phyloP scores from a whole-genome alignment of 352 stramenopile species.

The Globisporangium canariense region DNA sequence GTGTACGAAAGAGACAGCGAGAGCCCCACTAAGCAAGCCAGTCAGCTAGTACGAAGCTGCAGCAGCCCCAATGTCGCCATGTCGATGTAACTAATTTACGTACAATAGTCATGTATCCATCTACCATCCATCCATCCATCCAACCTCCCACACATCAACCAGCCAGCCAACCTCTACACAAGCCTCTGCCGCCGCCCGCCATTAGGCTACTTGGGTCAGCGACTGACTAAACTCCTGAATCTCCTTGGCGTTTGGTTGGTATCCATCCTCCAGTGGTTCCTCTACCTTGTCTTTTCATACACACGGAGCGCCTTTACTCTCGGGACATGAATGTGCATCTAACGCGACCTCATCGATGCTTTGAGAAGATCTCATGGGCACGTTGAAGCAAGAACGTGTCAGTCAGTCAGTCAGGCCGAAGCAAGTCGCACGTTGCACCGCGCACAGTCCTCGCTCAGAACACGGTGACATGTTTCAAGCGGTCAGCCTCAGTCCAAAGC shows the following conservation, averaged over 20 bases:
- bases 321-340: neutral
- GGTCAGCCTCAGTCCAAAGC: too few species aligned
- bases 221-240: neutral
- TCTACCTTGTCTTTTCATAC: too few species aligned
- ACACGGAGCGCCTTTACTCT: neutral
- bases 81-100: conserved; percentile 7
- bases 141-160: too few species aligned
- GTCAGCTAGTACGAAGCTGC: neutral
- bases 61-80: neutral
- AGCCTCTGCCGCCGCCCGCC: neutral
- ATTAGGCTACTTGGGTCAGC: neutral
- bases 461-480: neutral
- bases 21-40: too few species aligned
- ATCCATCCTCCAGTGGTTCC: neutral
- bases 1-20: neutral
- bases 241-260: neutral
- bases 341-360: neutral
- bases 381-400: neutral
- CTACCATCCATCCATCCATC: too few species aligned
- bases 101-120: conserved; percentile 9
- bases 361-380: neutral
- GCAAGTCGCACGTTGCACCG: neutral
- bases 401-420: neutral
- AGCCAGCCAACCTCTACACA: too few species aligned
- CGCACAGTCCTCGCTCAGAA: neutral